Evolutionary conservation across 1,139 yeast species (phyloP).

Genomic region (Scheffersomyces titani): DNA sequence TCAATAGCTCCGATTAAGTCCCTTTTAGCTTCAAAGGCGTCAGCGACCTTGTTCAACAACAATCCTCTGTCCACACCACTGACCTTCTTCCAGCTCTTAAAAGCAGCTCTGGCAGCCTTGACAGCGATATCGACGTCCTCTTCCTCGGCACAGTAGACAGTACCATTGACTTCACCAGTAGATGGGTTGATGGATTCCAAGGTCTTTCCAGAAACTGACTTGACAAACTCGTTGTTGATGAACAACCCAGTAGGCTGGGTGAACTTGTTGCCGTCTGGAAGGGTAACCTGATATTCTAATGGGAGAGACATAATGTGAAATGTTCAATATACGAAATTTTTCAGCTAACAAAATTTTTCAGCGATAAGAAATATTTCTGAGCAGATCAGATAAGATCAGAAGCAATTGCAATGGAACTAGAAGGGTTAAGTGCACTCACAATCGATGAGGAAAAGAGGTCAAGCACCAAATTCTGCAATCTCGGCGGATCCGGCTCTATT

Average conservation of each 20-base stretch:
- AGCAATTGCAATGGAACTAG: background rate
- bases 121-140: conserved; percentile 81
- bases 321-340: background rate
- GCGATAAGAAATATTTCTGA: background rate
- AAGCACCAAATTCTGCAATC: background rate
- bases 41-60: conserved; percentile 60
- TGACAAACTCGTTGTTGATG: conserved; percentile 77
- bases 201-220: conserved; percentile 61
- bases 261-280: conserved; percentile 58
- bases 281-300: conserved; percentile 43
- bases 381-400: background rate
- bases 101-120: conserved; percentile 68
- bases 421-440: background rate
- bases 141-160: conserved; percentile 65
- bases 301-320: conserved; percentile 28
- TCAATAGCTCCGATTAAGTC: conserved; percentile 67
- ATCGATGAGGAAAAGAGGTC: background rate
- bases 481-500: background rate
- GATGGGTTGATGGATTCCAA: conserved; percentile 65
- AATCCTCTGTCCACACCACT: conserved; percentile 56
- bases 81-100: conserved; percentile 53
- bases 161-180: conserved; percentile 66
- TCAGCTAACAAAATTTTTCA: background rate
- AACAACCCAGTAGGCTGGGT: conserved; percentile 77
- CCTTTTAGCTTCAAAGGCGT: conserved; percentile 54